Percentiles rank a stretch among this genome's conserved stretches.
phyloP scores from a whole-genome alignment of 371 early-diverging fungal genomes.

The Cokeromyces recurvatus region DNA sequence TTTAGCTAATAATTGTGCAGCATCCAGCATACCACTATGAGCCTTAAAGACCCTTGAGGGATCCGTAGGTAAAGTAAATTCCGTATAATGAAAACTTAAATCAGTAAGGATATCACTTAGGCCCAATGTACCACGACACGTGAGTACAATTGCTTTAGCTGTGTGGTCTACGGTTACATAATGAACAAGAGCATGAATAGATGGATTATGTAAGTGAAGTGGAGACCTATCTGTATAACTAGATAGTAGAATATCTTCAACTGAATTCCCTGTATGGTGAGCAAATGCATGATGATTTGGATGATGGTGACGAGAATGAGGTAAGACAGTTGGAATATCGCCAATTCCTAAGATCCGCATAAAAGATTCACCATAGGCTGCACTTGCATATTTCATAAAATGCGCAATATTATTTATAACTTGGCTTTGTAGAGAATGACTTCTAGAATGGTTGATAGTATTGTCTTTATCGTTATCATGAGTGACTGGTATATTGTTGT shows the following conservation, averaged over 20 bases:
- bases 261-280: slow-evolving; percentile 62
- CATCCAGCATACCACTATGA: slow-evolving; percentile 77
- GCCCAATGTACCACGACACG: slow-evolving; percentile 89
- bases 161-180: slow-evolving; percentile 83
- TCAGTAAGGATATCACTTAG: slow-evolving; percentile 87
- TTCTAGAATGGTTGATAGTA: background rate
- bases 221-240: slow-evolving; percentile 52
- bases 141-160: slow-evolving; percentile 74
- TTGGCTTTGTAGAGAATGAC: slow-evolving; percentile 51
- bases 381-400: slow-evolving; percentile 76
- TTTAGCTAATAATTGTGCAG: slow-evolving; percentile 64
- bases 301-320: slow-evolving; percentile 39
- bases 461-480: background rate
- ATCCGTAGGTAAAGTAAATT: slow-evolving; percentile 44
- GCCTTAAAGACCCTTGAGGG: slow-evolving; percentile 44
- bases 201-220: slow-evolving; percentile 40
- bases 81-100: slow-evolving; percentile 74
- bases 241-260: slow-evolving; percentile 66
- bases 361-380: slow-evolving; percentile 79
- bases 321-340: slow-evolving; percentile 43
- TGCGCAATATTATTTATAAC: slow-evolving; percentile 68
- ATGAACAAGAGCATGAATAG: slow-evolving; percentile 75
- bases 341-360: slow-evolving; percentile 82
- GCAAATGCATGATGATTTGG: slow-evolving; percentile 74
- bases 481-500: background rate